Conservation (phyloP, 495 filamentous ascomycete genomes). For the Penicillium canescens region DNA sequence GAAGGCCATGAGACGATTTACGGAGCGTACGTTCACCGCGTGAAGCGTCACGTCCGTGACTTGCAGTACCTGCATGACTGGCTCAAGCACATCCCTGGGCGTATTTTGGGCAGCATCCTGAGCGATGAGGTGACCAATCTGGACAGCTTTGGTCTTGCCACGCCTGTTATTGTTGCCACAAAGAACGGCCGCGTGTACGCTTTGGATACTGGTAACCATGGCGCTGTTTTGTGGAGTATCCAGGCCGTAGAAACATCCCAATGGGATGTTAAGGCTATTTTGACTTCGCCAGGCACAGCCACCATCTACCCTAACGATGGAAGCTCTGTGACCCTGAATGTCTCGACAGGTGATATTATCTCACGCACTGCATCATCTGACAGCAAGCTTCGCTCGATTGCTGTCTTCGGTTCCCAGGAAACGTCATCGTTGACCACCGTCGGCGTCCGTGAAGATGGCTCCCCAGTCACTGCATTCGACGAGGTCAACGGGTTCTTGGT, state of each 20-base stretch:
- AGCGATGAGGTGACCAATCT: slow-evolving; percentile 58
- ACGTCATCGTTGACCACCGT: slow-evolving; percentile 22
- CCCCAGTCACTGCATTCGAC: slow-evolving; percentile 27
- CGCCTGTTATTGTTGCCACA: slow-evolving; percentile 79
- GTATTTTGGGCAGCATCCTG: slow-evolving; percentile 69
- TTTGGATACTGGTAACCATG: slow-evolving; percentile 74
- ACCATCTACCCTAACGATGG: slow-evolving; percentile 60
- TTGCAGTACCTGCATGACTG: slow-evolving; percentile 77
- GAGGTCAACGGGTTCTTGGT: slow-evolving; percentile 49
- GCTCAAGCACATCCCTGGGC: slow-evolving; percentile 62
- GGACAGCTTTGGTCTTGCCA: slow-evolving; percentile 86
- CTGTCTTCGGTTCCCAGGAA: slow-evolving; percentile 24
- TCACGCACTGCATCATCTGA: slow-evolving; percentile 32
- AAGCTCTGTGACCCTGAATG: slow-evolving; percentile 56
- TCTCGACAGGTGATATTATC: slow-evolving; percentile 56
- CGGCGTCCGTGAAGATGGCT: slow-evolving; percentile 34
- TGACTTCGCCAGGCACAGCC: slow-evolving; percentile 56
- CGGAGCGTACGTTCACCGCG: slow-evolving; percentile 81
- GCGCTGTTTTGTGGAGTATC: slow-evolving; percentile 72
- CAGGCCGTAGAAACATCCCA: slow-evolving; percentile 57
- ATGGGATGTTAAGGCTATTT: slow-evolving; percentile 71
- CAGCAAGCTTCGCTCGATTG: slow-evolving; percentile 34
- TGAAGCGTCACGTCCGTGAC: slow-evolving; percentile 79
- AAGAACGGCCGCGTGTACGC: slow-evolving; percentile 75
- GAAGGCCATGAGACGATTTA: slow-evolving; percentile 81